Conservation (phyloP, 2,329 filamentous ascomycete genomes). For the Penicillium verrucosum region DNA sequence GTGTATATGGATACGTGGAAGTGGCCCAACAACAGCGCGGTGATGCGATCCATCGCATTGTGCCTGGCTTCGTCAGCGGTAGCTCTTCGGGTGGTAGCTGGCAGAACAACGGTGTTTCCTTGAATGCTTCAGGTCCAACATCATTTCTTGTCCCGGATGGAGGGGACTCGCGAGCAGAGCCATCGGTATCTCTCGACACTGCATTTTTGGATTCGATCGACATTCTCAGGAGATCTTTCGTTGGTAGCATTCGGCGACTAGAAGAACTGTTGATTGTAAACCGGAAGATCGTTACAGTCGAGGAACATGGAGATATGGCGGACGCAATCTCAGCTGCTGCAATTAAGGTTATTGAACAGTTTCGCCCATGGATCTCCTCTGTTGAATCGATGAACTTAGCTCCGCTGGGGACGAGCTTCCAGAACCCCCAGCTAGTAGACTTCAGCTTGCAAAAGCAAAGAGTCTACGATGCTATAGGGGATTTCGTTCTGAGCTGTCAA, state of each 20-base stretch:
- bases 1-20: slow-evolving; percentile 94
- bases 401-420: slow-evolving; percentile 70
- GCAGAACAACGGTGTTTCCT: slow-evolving; percentile 63
- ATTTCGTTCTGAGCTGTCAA: slow-evolving; percentile 83
- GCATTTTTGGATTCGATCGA: slow-evolving; percentile 79
- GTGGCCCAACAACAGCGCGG: slow-evolving; percentile 89
- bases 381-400: slow-evolving; percentile 91
- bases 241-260: slow-evolving; percentile 79
- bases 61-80: slow-evolving; percentile 88
- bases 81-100: slow-evolving; percentile 82
- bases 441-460: slow-evolving; percentile 90
- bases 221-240: slow-evolving; percentile 77
- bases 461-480: slow-evolving; percentile 88
- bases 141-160: slow-evolving; percentile 84
- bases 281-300: slow-evolving; percentile 77
- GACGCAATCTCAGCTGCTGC: slow-evolving; percentile 78
- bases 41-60: slow-evolving; percentile 86
- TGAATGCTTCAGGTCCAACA: slow-evolving; percentile 61
- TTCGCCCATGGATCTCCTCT: slow-evolving; percentile 82
- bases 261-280: slow-evolving; percentile 76
- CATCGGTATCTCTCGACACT: slow-evolving; percentile 69
- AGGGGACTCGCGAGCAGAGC: slow-evolving; percentile 68
- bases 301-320: slow-evolving; percentile 73
- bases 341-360: slow-evolving; percentile 78
- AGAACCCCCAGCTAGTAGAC: slow-evolving; percentile 80